Conservation (phyloP, 208 protist genomes). For the Acanthamoeba culbertsoni region DNA sequence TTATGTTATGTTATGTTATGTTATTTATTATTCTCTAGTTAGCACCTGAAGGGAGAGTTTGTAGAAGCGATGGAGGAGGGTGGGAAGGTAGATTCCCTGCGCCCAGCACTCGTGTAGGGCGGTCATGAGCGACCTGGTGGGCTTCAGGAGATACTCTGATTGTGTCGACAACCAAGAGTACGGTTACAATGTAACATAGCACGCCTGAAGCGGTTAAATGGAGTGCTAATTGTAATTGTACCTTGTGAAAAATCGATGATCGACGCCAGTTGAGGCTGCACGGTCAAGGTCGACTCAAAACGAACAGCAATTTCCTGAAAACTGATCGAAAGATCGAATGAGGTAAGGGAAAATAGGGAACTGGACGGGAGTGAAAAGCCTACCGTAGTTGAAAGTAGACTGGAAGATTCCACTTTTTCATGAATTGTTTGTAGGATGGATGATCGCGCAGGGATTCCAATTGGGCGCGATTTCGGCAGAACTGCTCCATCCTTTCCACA, state of each 20-base stretch:
- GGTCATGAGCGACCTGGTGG: neutral
- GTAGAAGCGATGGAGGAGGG: constrained; percentile 38
- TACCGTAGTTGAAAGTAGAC: constrained; percentile 51
- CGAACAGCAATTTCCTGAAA: constrained; percentile 35
- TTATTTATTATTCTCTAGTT: neutral
- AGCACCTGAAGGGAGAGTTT: constrained; percentile 52
- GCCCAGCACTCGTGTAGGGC: constrained; percentile 23
- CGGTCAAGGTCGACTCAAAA: neutral
- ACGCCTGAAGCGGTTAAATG: too few species aligned
- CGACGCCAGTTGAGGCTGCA: neutral
- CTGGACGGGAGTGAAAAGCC: neutral
- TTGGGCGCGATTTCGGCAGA: neutral
- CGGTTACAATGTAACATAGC: neutral
- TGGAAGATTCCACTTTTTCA: constrained; percentile 51
- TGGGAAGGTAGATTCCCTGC: neutral
- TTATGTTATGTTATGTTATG: too few species aligned
- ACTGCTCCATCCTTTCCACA: constrained; percentile 6
- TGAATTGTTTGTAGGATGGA: neutral
- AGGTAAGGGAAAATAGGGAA: neutral
- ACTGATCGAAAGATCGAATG: neutral
- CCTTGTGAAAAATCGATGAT: neutral
- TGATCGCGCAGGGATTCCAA: neutral
- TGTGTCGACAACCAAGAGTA: neutral
- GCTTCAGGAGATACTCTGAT: neutral
- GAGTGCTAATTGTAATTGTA: neutral